Conservation (phyloP, 129 eudicot species). For the Arctium lappa region DNA sequence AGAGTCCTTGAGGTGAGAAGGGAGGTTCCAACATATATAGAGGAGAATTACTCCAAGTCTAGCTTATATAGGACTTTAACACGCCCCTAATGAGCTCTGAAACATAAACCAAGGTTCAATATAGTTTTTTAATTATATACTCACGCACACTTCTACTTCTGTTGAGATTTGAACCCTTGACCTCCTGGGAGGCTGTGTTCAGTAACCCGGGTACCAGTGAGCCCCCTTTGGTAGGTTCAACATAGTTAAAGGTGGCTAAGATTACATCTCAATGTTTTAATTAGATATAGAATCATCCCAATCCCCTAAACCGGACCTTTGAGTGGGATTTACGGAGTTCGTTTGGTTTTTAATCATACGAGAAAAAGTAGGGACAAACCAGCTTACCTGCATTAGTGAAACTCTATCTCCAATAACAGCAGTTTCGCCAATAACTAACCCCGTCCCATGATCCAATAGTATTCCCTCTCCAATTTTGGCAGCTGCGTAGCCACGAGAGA, state of each 20-base stretch:
- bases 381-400: constrained; percentile 62
- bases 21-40: too few relatives aligned
- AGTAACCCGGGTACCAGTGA: too few relatives aligned
- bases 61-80: too few relatives aligned
- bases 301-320: neutral
- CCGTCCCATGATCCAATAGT: constrained; percentile 72
- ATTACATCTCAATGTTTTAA: neutral
- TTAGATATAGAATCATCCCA: neutral
- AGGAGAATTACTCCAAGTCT: too few relatives aligned
- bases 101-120: neutral
- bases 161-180: too few relatives aligned
- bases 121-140: too few relatives aligned
- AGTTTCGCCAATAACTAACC: constrained; percentile 75
- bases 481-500: constrained; percentile 36
- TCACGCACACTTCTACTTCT: too few relatives aligned
- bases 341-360: neutral
- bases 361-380: neutral
- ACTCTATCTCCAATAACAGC: constrained; percentile 73
- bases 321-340: neutral
- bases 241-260: neutral
- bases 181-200: too few relatives aligned
- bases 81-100: neutral
- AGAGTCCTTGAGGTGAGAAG: too few relatives aligned
- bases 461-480: constrained; percentile 78
- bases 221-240: neutral